Evolutionary conservation across 305 asterid species (phyloP).

Genomic region (Fraxinus albicans): DNA sequence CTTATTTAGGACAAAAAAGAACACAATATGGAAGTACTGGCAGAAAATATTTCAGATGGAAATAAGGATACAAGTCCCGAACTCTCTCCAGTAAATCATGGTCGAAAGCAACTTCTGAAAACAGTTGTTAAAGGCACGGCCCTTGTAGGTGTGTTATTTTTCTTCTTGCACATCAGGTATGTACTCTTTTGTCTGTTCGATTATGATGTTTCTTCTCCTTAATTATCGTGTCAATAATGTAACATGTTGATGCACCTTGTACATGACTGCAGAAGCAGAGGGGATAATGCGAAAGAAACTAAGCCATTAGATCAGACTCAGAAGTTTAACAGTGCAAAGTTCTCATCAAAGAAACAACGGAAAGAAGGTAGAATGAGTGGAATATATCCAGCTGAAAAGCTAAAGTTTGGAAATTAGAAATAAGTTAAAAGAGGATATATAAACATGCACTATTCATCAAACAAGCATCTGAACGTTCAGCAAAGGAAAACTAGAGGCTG

Average conservation of each 20-base stretch:
- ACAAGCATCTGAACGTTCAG: neutral
- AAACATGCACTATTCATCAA: neutral
- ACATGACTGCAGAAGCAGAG: conserved; percentile 37
- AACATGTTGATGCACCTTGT: conserved; percentile 7
- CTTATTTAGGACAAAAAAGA: conserved; percentile 38
- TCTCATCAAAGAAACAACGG: conserved; percentile 37
- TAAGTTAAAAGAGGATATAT: neutral
- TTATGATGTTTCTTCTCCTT: neutral
- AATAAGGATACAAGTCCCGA: conserved; percentile 24
- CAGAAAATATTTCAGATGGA: conserved; percentile 22
- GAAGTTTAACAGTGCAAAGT: conserved; percentile 27
- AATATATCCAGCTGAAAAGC: conserved; percentile 58
- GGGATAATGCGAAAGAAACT: conserved; percentile 30
- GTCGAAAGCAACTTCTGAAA: conserved; percentile 43
- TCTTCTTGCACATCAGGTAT: conserved; percentile 69
- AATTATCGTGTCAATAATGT: neutral
- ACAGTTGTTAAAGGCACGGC: conserved; percentile 76
- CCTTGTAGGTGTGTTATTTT: conserved; percentile 57
- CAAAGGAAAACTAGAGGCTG: neutral
- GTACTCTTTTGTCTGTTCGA: conserved; percentile 10
- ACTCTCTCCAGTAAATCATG: conserved; percentile 27
- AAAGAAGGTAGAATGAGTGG: conserved; percentile 39
- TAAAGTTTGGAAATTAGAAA: conserved; percentile 42
- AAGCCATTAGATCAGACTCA: conserved; percentile 21
- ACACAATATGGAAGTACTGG: neutral